A percentile compares a stretch with the other conserved stretches of the same genome.
These are phyloP conservation scores for Phytophthora foliorum DNA, from an alignment of 352 stramenopile species.

Conservation along the genomic window DNA sequence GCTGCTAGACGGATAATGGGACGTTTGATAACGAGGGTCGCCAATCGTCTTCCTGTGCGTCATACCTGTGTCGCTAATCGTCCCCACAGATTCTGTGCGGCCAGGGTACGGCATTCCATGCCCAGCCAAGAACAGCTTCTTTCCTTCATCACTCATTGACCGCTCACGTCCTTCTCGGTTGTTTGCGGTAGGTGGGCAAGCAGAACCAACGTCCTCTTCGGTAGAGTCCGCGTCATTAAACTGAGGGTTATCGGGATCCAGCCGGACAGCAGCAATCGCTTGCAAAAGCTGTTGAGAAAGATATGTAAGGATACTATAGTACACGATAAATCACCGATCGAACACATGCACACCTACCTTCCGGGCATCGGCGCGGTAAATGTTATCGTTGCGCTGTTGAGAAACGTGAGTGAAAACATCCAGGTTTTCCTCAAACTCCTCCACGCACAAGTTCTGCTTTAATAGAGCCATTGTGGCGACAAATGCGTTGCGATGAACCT, in stretches of 20 bases:
- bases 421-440: conserved; percentile 85
- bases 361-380: conserved; percentile 81
- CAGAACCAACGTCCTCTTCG: conserved; percentile 60
- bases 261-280: conserved; percentile 79
- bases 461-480: conserved; percentile 72
- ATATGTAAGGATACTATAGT: background rate
- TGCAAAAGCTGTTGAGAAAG: conserved; percentile 62
- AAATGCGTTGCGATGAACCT: conserved; percentile 88
- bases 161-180: conserved; percentile 73
- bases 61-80: conserved; percentile 40
- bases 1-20: conserved; percentile 60
- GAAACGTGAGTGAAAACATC: conserved; percentile 86
- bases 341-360: conserved; percentile 49
- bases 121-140: conserved; percentile 77
- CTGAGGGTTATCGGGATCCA: conserved; percentile 84
- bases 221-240: conserved; percentile 70
- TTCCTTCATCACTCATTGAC: conserved; percentile 88
- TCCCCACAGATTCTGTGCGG: conserved; percentile 40
- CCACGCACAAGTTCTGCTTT: conserved; percentile 82
- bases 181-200: conserved; percentile 73
- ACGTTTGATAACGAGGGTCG: conserved; percentile 50
- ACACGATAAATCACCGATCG: background rate
- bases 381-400: conserved; percentile 85
- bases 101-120: conserved; percentile 45
- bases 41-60: conserved; percentile 41